These are phyloP conservation scores for Rubus parviflorus DNA, from an alignment of 306 rosid genomes.

Conservation along the genomic window DNA sequence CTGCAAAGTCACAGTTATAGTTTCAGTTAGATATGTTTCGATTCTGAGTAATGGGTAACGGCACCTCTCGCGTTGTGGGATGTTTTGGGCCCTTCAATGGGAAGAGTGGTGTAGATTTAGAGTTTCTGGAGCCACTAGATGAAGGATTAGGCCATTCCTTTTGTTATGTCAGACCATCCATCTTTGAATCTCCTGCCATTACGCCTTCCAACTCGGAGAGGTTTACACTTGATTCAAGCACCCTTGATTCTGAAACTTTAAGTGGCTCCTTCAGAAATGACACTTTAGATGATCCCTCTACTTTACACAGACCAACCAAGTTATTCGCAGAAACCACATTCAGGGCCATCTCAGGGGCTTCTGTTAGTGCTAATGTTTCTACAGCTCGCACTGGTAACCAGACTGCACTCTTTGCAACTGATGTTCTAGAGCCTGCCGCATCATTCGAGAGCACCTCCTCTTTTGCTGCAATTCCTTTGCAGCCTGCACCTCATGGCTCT, in stretches of 20 bases:
- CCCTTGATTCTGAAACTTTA: constrained; percentile 63
- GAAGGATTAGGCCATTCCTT: constrained; percentile 72
- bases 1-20: constrained; percentile 21
- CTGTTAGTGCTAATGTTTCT: constrained; percentile 70
- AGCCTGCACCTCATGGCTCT: constrained; percentile 69
- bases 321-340: constrained; percentile 57
- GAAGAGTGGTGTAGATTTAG: constrained; percentile 57
- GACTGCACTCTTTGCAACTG: constrained; percentile 50
- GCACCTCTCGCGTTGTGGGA: constrained; percentile 71
- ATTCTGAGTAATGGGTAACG: constrained; percentile 49
- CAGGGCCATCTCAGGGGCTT: constrained; percentile 63
- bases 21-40: constrained; percentile 5
- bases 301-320: constrained; percentile 37
- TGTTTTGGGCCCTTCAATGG: constrained; percentile 59
- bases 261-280: constrained; percentile 74
- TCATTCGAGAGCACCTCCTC: constrained; percentile 68
- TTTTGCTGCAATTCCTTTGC: constrained; percentile 65
- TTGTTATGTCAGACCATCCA: constrained; percentile 60
- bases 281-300: constrained; percentile 44
- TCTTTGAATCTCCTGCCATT: constrained; percentile 67
- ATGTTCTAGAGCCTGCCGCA: constrained; percentile 57
- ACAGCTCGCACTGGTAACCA: constrained; percentile 61
- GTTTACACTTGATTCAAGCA: constrained; percentile 65
- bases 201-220: constrained; percentile 63
- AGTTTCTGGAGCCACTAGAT: constrained; percentile 58